A percentile compares a stretch with the other conserved stretches of the same genome.
phyloP scores from a whole-genome alignment of 2,329 filamentous ascomycete genomes.

The Fusarium anguioides region DNA sequence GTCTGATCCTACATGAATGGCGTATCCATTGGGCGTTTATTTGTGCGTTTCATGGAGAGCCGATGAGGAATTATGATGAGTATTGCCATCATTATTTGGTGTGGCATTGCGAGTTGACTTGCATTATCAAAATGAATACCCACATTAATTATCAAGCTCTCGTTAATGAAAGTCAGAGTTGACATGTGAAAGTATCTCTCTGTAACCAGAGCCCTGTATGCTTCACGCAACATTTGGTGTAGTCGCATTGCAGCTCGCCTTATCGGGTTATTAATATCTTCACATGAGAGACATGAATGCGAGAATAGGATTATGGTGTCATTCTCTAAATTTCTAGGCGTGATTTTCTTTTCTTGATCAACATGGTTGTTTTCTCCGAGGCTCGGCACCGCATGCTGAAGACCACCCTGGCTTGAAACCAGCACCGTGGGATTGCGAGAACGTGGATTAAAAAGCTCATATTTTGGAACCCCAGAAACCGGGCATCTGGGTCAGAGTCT shows the following conservation, averaged over 20 bases:
- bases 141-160: not conserved
- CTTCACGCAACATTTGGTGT: not conserved
- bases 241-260: slow-evolving; percentile 9
- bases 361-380: slow-evolving; percentile 19
- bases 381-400: slow-evolving; percentile 7
- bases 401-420: slow-evolving; percentile 21
- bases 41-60: not conserved
- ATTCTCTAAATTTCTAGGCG: slow-evolving; percentile 18
- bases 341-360: slow-evolving; percentile 6
- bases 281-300: slow-evolving; percentile 16
- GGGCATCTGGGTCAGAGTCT: slow-evolving; percentile 33
- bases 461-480: slow-evolving; percentile 27
- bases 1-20: not conserved
- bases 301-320: slow-evolving; percentile 11
- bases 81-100: not conserved
- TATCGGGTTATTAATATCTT: slow-evolving; percentile 11
- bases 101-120: not conserved
- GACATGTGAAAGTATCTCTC: slow-evolving; percentile 15
- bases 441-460: slow-evolving; percentile 6
- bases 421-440: slow-evolving; percentile 29
- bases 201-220: not conserved
- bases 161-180: not conserved
- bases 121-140: not conserved
- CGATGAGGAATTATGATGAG: not conserved
- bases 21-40: not conserved